Conservation (phyloP, 78 protist species). For the Chrysochromulina parva region DNA sequence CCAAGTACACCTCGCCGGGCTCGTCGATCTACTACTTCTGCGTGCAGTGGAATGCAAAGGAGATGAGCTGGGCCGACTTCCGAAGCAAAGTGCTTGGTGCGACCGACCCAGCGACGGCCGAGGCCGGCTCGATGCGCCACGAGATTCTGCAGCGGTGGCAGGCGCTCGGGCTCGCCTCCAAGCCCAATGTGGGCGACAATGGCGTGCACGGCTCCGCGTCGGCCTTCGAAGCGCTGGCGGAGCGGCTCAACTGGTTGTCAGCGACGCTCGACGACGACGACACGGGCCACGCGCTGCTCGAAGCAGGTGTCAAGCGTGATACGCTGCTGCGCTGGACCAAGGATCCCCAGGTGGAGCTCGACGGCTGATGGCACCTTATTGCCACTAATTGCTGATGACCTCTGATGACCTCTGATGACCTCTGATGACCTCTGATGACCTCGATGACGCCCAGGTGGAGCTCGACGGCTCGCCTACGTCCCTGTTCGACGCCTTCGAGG, state of each 20-base stretch:
- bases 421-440: too few relatives aligned
- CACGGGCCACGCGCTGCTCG: neutral
- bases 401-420: too few relatives aligned
- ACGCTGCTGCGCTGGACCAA: conserved; percentile 17
- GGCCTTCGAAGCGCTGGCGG: conserved; percentile 55
- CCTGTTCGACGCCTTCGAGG: conserved; percentile 44
- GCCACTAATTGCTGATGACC: too few relatives aligned
- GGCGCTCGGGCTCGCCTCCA: conserved; percentile 24
- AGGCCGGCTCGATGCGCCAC: conserved; percentile 36
- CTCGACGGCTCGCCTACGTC: neutral
- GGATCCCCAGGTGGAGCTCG: conserved; percentile 24
- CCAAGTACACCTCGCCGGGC: conserved; percentile 34
- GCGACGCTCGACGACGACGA: neutral
- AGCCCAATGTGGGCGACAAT: conserved; percentile 49
- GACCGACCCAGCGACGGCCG: conserved; percentile 49
- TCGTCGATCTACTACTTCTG: conserved; percentile 26
- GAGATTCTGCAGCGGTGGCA: conserved; percentile 6
- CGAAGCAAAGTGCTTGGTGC: conserved; percentile 51
- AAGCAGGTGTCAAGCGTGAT: neutral
- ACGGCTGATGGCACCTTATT: neutral
- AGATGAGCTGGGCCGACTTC: conserved; percentile 46
- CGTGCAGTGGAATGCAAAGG: conserved; percentile 29
- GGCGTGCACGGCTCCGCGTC: conserved; percentile 57
- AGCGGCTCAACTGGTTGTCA: conserved; percentile 51
- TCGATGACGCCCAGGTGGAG: conserved; percentile 1